Conservation (phyloP, 2,329 filamentous ascomycete genomes). For the Aureobasidium musti region DNA sequence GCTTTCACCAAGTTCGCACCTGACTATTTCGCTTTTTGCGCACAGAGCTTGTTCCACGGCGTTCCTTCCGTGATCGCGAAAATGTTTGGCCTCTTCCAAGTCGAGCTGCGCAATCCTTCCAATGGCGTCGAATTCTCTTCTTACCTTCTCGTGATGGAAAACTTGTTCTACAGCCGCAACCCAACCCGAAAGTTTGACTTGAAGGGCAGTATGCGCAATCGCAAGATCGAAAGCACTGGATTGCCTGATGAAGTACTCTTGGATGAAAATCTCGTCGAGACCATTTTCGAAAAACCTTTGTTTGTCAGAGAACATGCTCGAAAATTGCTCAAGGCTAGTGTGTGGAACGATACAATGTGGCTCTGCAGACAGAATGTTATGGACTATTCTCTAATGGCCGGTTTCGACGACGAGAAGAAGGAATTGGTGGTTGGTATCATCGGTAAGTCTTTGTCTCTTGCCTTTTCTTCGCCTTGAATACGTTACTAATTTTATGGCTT, state of each 20-base stretch:
- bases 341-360: conserved; percentile 98
- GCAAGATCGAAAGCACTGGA: conserved; percentile 93
- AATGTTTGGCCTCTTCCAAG: conserved; percentile 98
- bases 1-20: conserved; percentile 95
- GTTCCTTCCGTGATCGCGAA: conserved; percentile 96
- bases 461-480: background rate
- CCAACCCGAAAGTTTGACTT: conserved; percentile 83
- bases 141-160: conserved; percentile 94
- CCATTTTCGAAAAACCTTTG: conserved; percentile 94
- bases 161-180: conserved; percentile 91
- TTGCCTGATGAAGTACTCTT: conserved; percentile 95
- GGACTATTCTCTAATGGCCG: conserved; percentile 99
- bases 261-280: conserved; percentile 99
- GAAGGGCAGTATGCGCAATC: conserved; percentile 97
- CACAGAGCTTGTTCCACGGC: conserved; percentile 88
- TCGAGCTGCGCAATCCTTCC: conserved; percentile 91
- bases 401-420: conserved; percentile 84
- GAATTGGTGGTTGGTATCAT: conserved; percentile 98
- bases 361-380: conserved; percentile 94
- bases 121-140: conserved; percentile 94
- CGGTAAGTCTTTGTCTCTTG: conserved; percentile 14
- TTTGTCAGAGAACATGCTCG: conserved; percentile 96
- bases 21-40: conserved; percentile 97
- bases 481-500: conserved; percentile 5
- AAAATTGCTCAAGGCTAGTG: conserved; percentile 83